phyloP scores from a whole-genome alignment of 805 yeast species.

The Tetrapisispora nanseiensis region DNA sequence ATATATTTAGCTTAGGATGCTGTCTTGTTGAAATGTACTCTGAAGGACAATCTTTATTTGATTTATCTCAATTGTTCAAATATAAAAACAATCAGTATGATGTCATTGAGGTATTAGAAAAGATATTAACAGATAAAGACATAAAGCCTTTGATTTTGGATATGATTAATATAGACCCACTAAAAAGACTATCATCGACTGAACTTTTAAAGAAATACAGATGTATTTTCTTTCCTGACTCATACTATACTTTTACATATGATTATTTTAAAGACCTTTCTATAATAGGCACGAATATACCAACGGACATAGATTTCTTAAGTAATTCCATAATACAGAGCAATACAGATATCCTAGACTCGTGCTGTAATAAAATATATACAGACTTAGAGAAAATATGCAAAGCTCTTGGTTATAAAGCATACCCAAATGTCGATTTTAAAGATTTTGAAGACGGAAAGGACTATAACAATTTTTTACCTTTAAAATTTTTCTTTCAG shows the following conservation, averaged over 20 bases:
- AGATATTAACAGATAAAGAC: slow-evolving; percentile 39
- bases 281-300: slow-evolving; percentile 15
- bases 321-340: slow-evolving; percentile 13
- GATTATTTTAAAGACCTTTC: slow-evolving; percentile 47
- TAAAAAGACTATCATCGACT: slow-evolving; percentile 44
- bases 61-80: slow-evolving; percentile 77
- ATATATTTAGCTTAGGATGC: slow-evolving; percentile 75
- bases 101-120: slow-evolving; percentile 32
- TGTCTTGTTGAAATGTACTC: slow-evolving; percentile 79
- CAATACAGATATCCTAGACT: slow-evolving; percentile 13
- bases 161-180: slow-evolving; percentile 60
- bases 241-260: slow-evolving; percentile 59
- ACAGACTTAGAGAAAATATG: slow-evolving; percentile 42
- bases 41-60: slow-evolving; percentile 81
- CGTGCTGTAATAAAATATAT: slow-evolving; percentile 45
- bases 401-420: slow-evolving; percentile 7
- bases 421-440: not conserved
- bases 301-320: slow-evolving; percentile 12
- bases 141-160: slow-evolving; percentile 47
- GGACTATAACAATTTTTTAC: slow-evolving; percentile 8
- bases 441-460: slow-evolving; percentile 5
- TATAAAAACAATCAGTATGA: slow-evolving; percentile 59
- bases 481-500: slow-evolving; percentile 5
- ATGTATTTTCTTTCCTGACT: slow-evolving; percentile 50
- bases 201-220: slow-evolving; percentile 43